phyloP scores from a whole-genome alignment of 1,139 yeast species.

The Yamadazyma epiphylla region DNA sequence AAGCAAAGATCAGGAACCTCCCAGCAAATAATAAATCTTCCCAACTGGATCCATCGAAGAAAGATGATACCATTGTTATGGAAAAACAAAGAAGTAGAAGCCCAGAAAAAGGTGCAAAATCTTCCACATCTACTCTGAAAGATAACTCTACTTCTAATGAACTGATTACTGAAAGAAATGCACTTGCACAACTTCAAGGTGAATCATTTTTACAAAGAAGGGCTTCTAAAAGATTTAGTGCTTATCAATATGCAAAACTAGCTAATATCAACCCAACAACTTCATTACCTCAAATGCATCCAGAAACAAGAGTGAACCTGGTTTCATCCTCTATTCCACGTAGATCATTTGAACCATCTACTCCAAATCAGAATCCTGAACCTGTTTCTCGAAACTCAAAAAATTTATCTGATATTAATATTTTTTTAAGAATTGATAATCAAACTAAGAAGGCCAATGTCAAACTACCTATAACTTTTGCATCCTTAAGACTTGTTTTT shows the following conservation, averaged over 20 bases:
- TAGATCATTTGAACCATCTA: too few relatives aligned
- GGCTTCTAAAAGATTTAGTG: slow-evolving; percentile 89
- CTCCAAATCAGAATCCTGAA: neutral
- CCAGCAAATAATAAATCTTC: neutral
- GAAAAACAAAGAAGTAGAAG: slow-evolving; percentile 3
- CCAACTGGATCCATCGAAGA: slow-evolving; percentile 9
- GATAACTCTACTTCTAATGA: slow-evolving; percentile 1
- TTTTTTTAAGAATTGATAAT: slow-evolving; percentile 57
- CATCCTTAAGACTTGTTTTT: slow-evolving; percentile 67
- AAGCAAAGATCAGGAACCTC: slow-evolving; percentile 43
- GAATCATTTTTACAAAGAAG: slow-evolving; percentile 58
- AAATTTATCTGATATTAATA: slow-evolving; percentile 7
- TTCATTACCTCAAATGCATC: slow-evolving; percentile 13
- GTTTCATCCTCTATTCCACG: neutral
- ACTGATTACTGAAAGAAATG: slow-evolving; percentile 7
- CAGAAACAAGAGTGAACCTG: neutral
- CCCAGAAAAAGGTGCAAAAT: slow-evolving; percentile 1
- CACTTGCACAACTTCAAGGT: slow-evolving; percentile 14
- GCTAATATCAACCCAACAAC: slow-evolving; percentile 45
- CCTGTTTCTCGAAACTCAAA: too few relatives aligned
- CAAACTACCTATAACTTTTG: slow-evolving; percentile 52
- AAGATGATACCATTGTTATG: slow-evolving; percentile 6
- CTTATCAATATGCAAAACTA: slow-evolving; percentile 84
- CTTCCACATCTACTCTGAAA: neutral
- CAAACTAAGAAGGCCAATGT: slow-evolving; percentile 59